These are phyloP conservation scores for Pueraria montana DNA, from an alignment of 306 rosid species.

Conservation along the genomic window DNA sequence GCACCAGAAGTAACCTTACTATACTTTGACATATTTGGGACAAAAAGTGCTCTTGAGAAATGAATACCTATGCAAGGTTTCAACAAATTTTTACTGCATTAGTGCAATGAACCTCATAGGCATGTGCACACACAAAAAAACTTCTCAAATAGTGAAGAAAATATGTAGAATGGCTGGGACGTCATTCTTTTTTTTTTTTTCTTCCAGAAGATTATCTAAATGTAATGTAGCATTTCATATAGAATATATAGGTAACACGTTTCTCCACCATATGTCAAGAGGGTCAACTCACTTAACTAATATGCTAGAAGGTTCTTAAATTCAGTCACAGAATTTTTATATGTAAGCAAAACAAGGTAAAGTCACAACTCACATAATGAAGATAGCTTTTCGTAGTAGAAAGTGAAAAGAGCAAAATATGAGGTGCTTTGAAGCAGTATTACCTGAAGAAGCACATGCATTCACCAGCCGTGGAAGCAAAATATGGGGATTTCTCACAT, in stretches of 20 bases:
- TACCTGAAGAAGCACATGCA: slow-evolving; percentile 83
- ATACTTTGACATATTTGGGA: slow-evolving; percentile 77
- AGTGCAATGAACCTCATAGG: slow-evolving; percentile 15
- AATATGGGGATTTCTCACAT: slow-evolving; percentile 74
- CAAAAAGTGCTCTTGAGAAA: slow-evolving; percentile 79
- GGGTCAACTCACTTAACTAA: slow-evolving; percentile 7
- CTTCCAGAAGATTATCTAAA: slow-evolving; percentile 16
- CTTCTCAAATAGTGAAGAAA: slow-evolving; percentile 14
- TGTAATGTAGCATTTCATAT: background rate
- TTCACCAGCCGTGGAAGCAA: slow-evolving; percentile 73
- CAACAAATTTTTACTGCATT: slow-evolving; percentile 41
- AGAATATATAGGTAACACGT: slow-evolving; percentile 19
- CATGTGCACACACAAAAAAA: background rate
- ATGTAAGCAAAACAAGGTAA: slow-evolving; percentile 12
- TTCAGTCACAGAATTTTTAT: slow-evolving; percentile 3
- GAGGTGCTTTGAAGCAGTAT: slow-evolving; percentile 39
- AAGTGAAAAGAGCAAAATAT: slow-evolving; percentile 24
- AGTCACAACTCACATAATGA: background rate
- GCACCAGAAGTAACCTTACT: slow-evolving; percentile 70
- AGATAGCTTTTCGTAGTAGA: background rate
- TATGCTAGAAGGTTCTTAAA: slow-evolving; percentile 2
- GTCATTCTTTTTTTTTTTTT: background rate
- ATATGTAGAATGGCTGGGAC: background rate
- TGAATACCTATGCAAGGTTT: slow-evolving; percentile 59
- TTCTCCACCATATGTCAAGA: slow-evolving; percentile 14